Conservation (phyloP, 2,329 filamentous ascomycete species). For the Ampelomyces quisqualis region DNA sequence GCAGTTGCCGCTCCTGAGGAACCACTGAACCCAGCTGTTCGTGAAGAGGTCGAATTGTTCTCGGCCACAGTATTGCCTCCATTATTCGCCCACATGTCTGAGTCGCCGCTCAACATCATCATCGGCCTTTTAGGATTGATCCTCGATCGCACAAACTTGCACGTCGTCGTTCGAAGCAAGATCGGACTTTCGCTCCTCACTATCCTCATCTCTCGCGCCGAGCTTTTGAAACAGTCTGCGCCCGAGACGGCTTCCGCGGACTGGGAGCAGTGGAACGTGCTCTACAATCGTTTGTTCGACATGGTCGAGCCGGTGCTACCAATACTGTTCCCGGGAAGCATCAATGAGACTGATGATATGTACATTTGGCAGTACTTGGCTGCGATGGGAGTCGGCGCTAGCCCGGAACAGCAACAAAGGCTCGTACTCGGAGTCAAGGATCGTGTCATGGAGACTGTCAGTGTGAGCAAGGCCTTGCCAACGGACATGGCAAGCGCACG, state of each 20-base stretch:
- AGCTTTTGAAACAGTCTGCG: conserved; percentile 83
- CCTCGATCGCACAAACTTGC: conserved; percentile 76
- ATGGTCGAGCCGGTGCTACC: conserved; percentile 79
- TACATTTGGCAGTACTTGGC: conserved; percentile 98
- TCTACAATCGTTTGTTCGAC: conserved; percentile 87
- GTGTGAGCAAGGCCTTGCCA: conserved; percentile 84
- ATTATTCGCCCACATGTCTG: conserved; percentile 84
- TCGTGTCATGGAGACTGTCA: conserved; percentile 92
- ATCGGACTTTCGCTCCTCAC: conserved; percentile 89
- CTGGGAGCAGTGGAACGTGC: conserved; percentile 75
- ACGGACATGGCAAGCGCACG: conserved; percentile 80
- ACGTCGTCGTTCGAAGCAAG: conserved; percentile 79
- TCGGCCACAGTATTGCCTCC: conserved; percentile 84
- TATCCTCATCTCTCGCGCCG: conserved; percentile 89
- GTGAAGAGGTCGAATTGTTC: conserved; percentile 92
- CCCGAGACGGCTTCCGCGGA: conserved; percentile 64
- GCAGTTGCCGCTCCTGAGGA: conserved; percentile 75
- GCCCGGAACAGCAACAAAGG: conserved; percentile 90
- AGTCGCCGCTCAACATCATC: conserved; percentile 87
- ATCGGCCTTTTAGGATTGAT: conserved; percentile 86
- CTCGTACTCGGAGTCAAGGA: conserved; percentile 96
- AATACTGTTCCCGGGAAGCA: conserved; percentile 86
- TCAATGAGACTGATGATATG: conserved; percentile 86
- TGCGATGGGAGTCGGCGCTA: conserved; percentile 89
- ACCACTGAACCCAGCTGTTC: conserved; percentile 65